Evolutionary conservation across 176 grass and related monocot species (phyloP), one percentile per base, ranked within the genome.

Genomic region (Chloris gayana): DNA sequence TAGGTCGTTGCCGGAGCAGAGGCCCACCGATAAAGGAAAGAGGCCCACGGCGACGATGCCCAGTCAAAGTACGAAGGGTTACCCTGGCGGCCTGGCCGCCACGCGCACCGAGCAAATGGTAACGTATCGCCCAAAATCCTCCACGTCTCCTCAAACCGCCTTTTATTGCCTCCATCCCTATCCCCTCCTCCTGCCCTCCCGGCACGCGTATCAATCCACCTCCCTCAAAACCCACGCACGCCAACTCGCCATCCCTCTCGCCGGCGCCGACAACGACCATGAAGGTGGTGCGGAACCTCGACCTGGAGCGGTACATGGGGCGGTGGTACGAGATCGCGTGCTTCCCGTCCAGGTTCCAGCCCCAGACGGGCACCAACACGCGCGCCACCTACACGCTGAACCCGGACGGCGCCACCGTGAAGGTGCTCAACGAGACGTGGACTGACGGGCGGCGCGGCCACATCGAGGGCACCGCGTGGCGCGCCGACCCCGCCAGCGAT

Each of bases 391-490:
- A 95, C 85, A 67, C 87, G 70, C 90, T 92, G 29, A 80, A 29
- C 78, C 39, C 61, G 1, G 89, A 88, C 70, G 82, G 81, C 68
- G 67, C 67, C 22, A 80, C 87, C 49, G 79, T 90, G 15, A 84
- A 81, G 83, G 93, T 95, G 41, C 86, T 95, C 0, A 95, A 95
- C 90, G 90, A 95, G 93, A 95, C 90, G 32, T 96, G 89, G 89
- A 88, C 82, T n/a, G 85, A 85, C 73, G 90, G 87, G 11, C 84
- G 88, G 41, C 93, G 84, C 41, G 87, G 88, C 42, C 72, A 67
- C 87, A 95, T 95, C 72, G 85, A 92, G 75, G 93, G 90, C 44
- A 86, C 85, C 3, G 87, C 93, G 14, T 92, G 30, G 66, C 88
- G 79, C 50, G 90, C 51, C 19, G 79, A 96, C 86, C 62, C 26